Conservation (phyloP, 352 stramenopile species). For the Globisporangium barbulae region DNA sequence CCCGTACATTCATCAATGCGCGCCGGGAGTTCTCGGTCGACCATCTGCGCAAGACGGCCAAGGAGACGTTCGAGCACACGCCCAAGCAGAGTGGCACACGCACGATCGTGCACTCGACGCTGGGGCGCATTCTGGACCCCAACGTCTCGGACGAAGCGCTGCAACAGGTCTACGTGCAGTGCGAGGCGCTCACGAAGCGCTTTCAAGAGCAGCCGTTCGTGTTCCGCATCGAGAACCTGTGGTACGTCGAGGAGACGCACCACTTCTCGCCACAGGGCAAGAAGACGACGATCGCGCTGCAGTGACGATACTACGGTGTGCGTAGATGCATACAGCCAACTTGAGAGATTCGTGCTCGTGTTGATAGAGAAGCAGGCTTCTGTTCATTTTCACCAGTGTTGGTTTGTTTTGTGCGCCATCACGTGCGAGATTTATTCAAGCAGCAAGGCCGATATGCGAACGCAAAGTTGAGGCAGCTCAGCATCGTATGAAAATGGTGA, state of each 20-base stretch:
- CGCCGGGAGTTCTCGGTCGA: conserved; percentile 57
- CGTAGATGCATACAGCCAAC: not conserved
- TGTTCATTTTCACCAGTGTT: no score
- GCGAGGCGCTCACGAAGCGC: conserved; percentile 46
- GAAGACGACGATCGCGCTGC: conserved; percentile 42
- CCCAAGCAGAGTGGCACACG: conserved; percentile 38
- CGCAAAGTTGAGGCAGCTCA: no score
- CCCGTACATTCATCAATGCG: conserved; percentile 17
- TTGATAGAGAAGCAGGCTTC: no score
- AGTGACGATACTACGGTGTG: not conserved
- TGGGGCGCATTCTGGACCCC: conserved; percentile 51
- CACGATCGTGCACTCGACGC: conserved; percentile 69
- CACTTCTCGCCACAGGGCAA: conserved; percentile 49
- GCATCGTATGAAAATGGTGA: no score
- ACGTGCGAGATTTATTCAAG: no score
- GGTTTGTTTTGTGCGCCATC: no score
- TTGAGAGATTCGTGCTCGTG: not conserved
- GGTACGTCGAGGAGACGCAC: conserved; percentile 72
- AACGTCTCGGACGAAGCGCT: conserved; percentile 35
- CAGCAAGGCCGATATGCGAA: no score
- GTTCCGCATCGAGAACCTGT: conserved; percentile 48
- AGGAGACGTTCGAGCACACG: conserved; percentile 44
- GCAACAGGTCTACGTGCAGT: conserved; percentile 34
- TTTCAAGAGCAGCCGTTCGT: conserved; percentile 23
- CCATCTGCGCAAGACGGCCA: conserved; percentile 40